A percentile compares a stretch with the other conserved stretches of the same genome.
phyloP scores from a whole-genome alignment of 148 eudicot genomes.

The Drosera capensis region DNA sequence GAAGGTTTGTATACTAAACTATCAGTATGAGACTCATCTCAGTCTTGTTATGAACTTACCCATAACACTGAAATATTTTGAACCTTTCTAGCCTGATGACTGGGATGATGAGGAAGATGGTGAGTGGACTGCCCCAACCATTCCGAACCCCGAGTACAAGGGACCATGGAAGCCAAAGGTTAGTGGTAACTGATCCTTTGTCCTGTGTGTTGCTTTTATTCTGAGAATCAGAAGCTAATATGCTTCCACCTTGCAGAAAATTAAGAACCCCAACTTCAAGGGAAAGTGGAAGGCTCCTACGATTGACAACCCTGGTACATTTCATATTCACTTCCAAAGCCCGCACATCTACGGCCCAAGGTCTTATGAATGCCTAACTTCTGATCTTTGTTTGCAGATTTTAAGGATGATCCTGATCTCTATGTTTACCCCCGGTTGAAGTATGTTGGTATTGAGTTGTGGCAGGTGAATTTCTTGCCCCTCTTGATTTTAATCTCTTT shows the following conservation, averaged over 20 bases:
- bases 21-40: neutral
- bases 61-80: slow-evolving; percentile 4
- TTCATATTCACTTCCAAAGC: neutral
- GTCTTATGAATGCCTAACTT: neutral
- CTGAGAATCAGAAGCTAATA: neutral
- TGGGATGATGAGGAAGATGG: slow-evolving; percentile 99
- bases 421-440: slow-evolving; percentile 69
- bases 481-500: neutral
- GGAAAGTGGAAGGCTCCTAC: slow-evolving; percentile 98
- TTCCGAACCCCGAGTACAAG: slow-evolving; percentile 93
- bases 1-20: slow-evolving; percentile 37
- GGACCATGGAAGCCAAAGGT: slow-evolving; percentile 97
- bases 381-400: slow-evolving; percentile 29
- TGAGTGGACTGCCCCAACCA: slow-evolving; percentile 92
- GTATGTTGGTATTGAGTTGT: slow-evolving; percentile 90
- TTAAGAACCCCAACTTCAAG: slow-evolving; percentile 91
- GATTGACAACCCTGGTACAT: slow-evolving; percentile 89
- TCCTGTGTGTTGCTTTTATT: neutral
- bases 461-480: slow-evolving; percentile 52
- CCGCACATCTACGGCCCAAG: no score
- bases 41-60: neutral
- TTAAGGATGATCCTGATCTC: slow-evolving; percentile 85
- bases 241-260: slow-evolving; percentile 44
- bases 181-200: slow-evolving; percentile 6
- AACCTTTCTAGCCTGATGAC: slow-evolving; percentile 78